Evolutionary conservation across 2,329 filamentous ascomycete genomes (phyloP), one percentile per base, ranked within the genome.

Genomic region (Aspergillus sp.): DNA sequence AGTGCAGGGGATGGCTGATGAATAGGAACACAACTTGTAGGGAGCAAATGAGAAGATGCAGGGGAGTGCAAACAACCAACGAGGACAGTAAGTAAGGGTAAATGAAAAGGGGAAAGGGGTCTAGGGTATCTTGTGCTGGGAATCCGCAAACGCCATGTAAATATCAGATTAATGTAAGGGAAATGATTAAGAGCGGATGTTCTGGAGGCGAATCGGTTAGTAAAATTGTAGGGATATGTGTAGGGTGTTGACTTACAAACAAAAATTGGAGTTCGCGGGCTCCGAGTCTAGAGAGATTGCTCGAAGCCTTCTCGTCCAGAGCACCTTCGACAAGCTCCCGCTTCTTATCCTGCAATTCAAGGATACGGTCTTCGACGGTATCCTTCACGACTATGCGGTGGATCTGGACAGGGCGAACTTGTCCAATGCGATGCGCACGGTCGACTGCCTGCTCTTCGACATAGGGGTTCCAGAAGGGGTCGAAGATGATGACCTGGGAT

Each of bases 391-490:
- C 79, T 23, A 97, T 85, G 4, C 91, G 88, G 72, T 97, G 92
- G 1, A 97, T 89, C 58, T 87, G 84, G 4, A 97, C 93, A 7
- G 87, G 80, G 4, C 84, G 83, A 65, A 82, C 79, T 77, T 97
- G 93, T 0, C 92, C 92, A 67, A 97, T 93, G 9, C 93, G 89
- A 75, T 97, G 90, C 2, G 92, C 91, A 21, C 93, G 89, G 73
- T 96, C 93, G 54, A 97, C 89, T 4, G 93, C 93, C 77, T 97
- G 93, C 76, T 92, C 91, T 77, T 97, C 93, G 52, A 96, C 90
- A 72, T 90, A 96, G 0, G 92, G 93, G 65, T 97, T 97, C 91
- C 92, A 97, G 79, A 96, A 96, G 0, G 92, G 92, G 72, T 97
- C 92, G 71, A 96, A 87, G 65, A 97, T 90, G 74, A 97, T 91